Evolutionary conservation across 2,329 filamentous ascomycete species (phyloP), one percentile per base, ranked within the genome.

Genomic region (Epichloe uncinata): DNA sequence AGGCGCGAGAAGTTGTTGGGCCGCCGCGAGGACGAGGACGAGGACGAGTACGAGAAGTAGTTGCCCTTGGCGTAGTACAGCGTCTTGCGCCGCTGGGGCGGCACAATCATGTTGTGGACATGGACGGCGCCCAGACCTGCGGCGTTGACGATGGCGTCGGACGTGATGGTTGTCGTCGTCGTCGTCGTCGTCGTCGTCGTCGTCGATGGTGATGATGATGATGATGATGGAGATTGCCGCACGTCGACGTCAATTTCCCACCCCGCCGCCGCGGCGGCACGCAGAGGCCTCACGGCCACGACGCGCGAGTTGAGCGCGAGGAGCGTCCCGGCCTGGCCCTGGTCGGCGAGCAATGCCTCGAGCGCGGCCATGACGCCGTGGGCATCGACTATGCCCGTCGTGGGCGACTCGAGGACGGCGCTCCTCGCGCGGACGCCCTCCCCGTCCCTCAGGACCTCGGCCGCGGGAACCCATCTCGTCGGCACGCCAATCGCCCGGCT

Each of bases 11-110:
- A 16, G 16, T 16, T 80, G 33, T 60, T 63, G 0, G 88, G 90
- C 1, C 62, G 90, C 1, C 62, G 61, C 0, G 82, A 78, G 1
- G 79, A 71, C 0, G 75, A 78, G 1, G 79, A 71, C 0, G 75
- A 20, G 20, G 20, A 68, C 22, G 22, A 8, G 69, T 96, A 97
- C 33, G 84, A 85, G 69, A 94, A 97, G 71, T 98, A 98, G 53
- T 87, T 91, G 1, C 93, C 93, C 70, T 98, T 98, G 52, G 91
- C 91, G 68, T 85, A 97, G 71, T 79, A 86, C 5, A 88, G 77
- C 22, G 67, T 76, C 38, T 71, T 70, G 47, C 80, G 80, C 5
- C 75, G 67, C 1, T 69, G 65, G 0, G 69, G 57, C 0, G 83
- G 81, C 0, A 87, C 73, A 37, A 97, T 78, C 77, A 90, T 83